Base-by-base conservation (phyloP, 2,329 filamentous ascomycete genomes). In the Aspergillus ochraceus region DNA sequence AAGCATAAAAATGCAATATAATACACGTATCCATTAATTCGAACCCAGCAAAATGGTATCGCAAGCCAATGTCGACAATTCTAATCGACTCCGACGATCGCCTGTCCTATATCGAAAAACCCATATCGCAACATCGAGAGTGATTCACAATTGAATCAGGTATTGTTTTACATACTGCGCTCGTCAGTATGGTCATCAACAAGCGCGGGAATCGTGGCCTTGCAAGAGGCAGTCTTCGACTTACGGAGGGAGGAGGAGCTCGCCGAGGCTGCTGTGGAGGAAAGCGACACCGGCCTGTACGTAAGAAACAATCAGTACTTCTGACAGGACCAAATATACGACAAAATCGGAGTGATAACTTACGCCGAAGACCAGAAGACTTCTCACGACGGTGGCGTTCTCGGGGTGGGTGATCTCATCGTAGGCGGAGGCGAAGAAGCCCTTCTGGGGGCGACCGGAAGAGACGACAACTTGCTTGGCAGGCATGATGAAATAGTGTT, bases 281-380 rank as follows among this genome's bases (percentile, higher is more conserved):
- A 90, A 87, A 42, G 86, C 83, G 56, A 90, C 83, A 49, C 86
- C 87, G 66, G 80, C 84, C 87, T 90, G 59, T 32, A 60, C 36
- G 26, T 1, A n/a, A 58, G n/a, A 12, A 32, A 45, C 50, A 52
- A 46, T 58, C 22, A 64, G 71, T 59, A 57, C 45, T 29, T 30
- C 8, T n/a, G 20, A n/a, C 14, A 42, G n/a, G n/a, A 14, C 12
- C n/a, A 14, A 32, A 45, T 5, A 3, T 4, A 10, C 6, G 20
- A 6, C n/a, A 24, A 5, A 32, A 12, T 17, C 10, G 42, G 26
- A 49, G 49, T 24, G 26, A 49, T 30, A 26, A 80, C 87, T 73
- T 82, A 90, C 88, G 58, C 87, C 87, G 71, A 90, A 90, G 68
- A 90, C 74, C 64, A 85, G 81, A 66, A 90, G 78, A 71, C 88